These are phyloP conservation scores for Pseudocercospora crystallina DNA, from an alignment of 2,329 filamentous ascomycete species.

Conservation along the genomic window DNA sequence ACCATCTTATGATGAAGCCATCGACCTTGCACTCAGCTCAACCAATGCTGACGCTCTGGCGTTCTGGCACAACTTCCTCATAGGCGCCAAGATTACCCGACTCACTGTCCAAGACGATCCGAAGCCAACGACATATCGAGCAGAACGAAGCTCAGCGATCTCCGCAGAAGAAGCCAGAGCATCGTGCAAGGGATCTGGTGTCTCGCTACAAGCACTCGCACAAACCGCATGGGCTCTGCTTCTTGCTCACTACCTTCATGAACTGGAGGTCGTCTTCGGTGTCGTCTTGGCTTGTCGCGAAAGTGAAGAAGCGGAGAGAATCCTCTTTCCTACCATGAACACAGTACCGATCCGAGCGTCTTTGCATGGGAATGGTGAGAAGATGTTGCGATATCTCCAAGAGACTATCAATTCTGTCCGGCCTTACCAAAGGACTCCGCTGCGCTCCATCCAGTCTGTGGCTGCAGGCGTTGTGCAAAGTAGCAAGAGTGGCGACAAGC, in stretches of 20 bases:
- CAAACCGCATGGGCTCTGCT: slow-evolving; percentile 75
- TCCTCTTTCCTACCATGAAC: slow-evolving; percentile 91
- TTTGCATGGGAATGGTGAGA: slow-evolving; percentile 64
- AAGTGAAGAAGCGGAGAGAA: slow-evolving; percentile 62
- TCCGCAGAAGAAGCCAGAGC: slow-evolving; percentile 44
- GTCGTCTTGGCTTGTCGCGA: slow-evolving; percentile 84
- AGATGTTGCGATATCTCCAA: slow-evolving; percentile 73
- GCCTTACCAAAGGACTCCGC: slow-evolving; percentile 74
- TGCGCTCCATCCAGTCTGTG: slow-evolving; percentile 66
- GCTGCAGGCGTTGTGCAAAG: slow-evolving; percentile 14
- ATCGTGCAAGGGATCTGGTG: slow-evolving; percentile 65
- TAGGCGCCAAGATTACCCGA: slow-evolving; percentile 45
- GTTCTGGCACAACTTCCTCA: slow-evolving; percentile 74
- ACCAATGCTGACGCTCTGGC: slow-evolving; percentile 47
- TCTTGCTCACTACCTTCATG: slow-evolving; percentile 61
- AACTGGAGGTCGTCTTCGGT: slow-evolving; percentile 77
- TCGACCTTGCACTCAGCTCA: slow-evolving; percentile 55
- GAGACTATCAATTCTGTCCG: slow-evolving; percentile 64
- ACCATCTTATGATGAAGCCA: slow-evolving; percentile 52
- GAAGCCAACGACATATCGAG: slow-evolving; percentile 38
- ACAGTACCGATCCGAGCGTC: slow-evolving; percentile 74
- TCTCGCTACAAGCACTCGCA: slow-evolving; percentile 75
- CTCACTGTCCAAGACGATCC: slow-evolving; percentile 38
- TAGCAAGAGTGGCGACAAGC: slow-evolving; percentile 31
- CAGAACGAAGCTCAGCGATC: slow-evolving; percentile 49